These are phyloP conservation scores for Bipolaris oryzae DNA, from an alignment of 2,329 filamentous ascomycete species.

Conservation along the genomic window DNA sequence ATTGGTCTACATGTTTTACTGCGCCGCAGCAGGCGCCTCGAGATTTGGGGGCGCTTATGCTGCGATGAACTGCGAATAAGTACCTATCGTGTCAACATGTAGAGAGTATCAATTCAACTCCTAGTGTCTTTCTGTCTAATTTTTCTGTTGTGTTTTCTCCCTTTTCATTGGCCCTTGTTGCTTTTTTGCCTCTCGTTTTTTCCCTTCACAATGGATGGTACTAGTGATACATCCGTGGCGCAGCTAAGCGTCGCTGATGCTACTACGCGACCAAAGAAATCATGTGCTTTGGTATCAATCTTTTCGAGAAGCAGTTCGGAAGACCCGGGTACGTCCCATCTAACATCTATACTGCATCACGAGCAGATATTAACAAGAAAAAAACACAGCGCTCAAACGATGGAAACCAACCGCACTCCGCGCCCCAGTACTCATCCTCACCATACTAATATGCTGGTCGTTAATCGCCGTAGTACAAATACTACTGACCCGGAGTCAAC, in stretches of 20 bases:
- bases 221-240: background rate
- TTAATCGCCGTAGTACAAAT: slow-evolving; percentile 56
- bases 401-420: slow-evolving; percentile 34
- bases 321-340: background rate
- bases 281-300: background rate
- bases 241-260: background rate
- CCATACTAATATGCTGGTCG: slow-evolving; percentile 16
- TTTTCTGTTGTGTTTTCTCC: background rate
- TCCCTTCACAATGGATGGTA: background rate
- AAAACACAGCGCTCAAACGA: background rate
- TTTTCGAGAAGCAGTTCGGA: background rate
- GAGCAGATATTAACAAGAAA: background rate
- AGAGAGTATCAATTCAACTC: background rate
- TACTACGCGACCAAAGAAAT: background rate
- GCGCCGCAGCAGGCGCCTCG: slow-evolving; percentile 14
- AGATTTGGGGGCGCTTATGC: slow-evolving; percentile 14
- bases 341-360: background rate
- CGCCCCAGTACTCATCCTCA: slow-evolving; percentile 16
- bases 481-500: slow-evolving; percentile 50
- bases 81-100: slow-evolving; percentile 11
- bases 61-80: slow-evolving; percentile 4
- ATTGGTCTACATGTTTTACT: slow-evolving; percentile 1
- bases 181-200: background rate
- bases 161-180: background rate
- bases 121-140: background rate